These are phyloP conservation scores for Salix brachista DNA, from an alignment of 345 rosid genomes.

Conservation along the genomic window DNA sequence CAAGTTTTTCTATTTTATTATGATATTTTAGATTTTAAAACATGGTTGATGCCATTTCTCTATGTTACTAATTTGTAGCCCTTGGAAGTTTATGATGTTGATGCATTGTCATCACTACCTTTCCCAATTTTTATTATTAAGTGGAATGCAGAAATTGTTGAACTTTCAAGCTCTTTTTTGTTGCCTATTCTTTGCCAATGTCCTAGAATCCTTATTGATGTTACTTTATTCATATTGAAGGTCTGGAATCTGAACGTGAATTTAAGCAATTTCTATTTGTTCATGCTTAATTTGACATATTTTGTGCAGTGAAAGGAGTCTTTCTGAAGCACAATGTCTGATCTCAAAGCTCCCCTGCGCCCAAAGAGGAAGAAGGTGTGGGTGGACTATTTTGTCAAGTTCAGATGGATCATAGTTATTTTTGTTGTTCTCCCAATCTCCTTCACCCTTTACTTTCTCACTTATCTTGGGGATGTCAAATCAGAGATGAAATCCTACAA, in stretches of 20 bases:
- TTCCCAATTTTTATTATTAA: not conserved
- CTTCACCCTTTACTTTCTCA: conserved; percentile 66
- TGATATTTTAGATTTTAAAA: not conserved
- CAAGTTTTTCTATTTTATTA: not conserved
- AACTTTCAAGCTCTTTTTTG: too few relatives aligned
- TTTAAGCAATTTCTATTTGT: not conserved
- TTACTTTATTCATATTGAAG: not conserved
- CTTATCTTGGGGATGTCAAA: conserved; percentile 86
- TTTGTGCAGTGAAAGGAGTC: conserved; percentile 27
- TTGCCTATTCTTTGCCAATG: not conserved
- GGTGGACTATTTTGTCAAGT: conserved; percentile 81
- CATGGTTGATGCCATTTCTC: not conserved
- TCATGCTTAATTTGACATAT: not conserved
- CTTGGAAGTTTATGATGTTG: not conserved
- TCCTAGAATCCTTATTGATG: not conserved
- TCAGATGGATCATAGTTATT: conserved; percentile 90
- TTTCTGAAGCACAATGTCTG: conserved; percentile 50
- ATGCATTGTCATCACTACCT: not conserved
- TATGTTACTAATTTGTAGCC: not conserved
- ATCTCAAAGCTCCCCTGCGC: conserved; percentile 71
- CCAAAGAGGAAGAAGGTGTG: conserved; percentile 83
- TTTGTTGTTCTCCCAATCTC: conserved; percentile 94
- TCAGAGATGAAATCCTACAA: conserved; percentile 81
- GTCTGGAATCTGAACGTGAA: not conserved
- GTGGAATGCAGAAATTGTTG: not conserved